Evolutionary conservation across 108 stramenopile species (phyloP), one percentile per base, ranked within the genome.

Genomic region (Conticribra guillardii): DNA sequence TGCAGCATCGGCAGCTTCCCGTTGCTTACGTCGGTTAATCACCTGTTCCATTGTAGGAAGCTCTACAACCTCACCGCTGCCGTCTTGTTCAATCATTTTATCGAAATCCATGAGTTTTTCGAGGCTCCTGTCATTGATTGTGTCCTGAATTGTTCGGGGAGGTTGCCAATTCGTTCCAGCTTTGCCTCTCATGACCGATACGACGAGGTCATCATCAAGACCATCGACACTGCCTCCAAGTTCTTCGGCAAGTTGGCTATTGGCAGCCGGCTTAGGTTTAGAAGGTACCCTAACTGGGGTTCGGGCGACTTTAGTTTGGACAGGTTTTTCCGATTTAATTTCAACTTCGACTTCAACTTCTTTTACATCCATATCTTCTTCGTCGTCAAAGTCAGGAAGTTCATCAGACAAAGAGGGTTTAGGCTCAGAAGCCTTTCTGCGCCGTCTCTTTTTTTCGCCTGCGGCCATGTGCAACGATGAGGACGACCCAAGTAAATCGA

Each of bases 321-420:
- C 60, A 45, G 52, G 37, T 28, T 76, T 70, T 11, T 82, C 80
- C 52, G 78, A 76, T 56, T 75, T 82, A 46, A 85, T 67, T 37
- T 37, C 48, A 31, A 24, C 7, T 21, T 62, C 51, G 15, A 22
- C 27, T 19, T 66, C 72, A 27, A 37, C 54, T 19, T 51, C 62
- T 23, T 83, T 77, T 3, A 29, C 71, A 52, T 1, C 1, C 1
- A 8, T 27, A 16, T 68, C 74, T 48, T 81, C 86, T 5, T 54
- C 84, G 34, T 87, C 31, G 45, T 90, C 89, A 74, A 93, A 93
- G 15, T 93, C 92, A 26, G 92, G 92, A 19, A 93, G 71, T 17
- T 88, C 88, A 32, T 74, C 74, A 15, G 30, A 21, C 19, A 45
- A 37, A 22, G 71, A 54, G 27, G 54, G 44, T 30, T 60, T 17